Percentiles rank a stretch among this genome's conserved stretches.
Conservation (phyloP, 495 filamentous ascomycete species). For the Annulohypoxylon stygium region DNA sequence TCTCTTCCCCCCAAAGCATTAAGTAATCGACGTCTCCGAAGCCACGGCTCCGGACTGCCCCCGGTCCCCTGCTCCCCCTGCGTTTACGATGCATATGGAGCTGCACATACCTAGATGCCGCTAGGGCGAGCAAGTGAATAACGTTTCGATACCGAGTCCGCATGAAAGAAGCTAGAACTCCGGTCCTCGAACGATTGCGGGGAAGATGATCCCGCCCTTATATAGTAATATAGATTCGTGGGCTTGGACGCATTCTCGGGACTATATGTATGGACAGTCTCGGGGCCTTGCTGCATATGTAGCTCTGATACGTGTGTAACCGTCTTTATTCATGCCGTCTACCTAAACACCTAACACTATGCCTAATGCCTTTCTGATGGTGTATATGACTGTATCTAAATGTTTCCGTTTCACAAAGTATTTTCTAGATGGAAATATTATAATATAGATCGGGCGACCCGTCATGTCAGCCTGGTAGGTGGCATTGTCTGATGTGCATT, state of each 20-base stretch:
- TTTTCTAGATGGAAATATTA: background rate
- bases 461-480: background rate
- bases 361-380: background rate
- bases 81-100: conserved; percentile 19
- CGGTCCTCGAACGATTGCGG: conserved; percentile 16
- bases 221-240: background rate
- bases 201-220: conserved; percentile 7
- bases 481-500: background rate
- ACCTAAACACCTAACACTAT: background rate
- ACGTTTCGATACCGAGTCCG: conserved; percentile 24
- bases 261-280: conserved; percentile 22
- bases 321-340: conserved; percentile 22
- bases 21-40: conserved; percentile 26
- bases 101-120: conserved; percentile 8
- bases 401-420: background rate
- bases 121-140: background rate
- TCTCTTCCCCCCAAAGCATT: background rate
- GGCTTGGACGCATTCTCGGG: conserved; percentile 4
- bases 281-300: conserved; percentile 22
- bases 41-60: conserved; percentile 15
- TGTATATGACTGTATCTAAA: background rate
- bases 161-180: conserved; percentile 17
- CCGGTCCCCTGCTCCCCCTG: background rate
- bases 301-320: conserved; percentile 16
- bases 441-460: background rate